Base-by-base conservation (phyloP, 495 filamentous ascomycete genomes). In the Daldinia vernicosa region DNA sequence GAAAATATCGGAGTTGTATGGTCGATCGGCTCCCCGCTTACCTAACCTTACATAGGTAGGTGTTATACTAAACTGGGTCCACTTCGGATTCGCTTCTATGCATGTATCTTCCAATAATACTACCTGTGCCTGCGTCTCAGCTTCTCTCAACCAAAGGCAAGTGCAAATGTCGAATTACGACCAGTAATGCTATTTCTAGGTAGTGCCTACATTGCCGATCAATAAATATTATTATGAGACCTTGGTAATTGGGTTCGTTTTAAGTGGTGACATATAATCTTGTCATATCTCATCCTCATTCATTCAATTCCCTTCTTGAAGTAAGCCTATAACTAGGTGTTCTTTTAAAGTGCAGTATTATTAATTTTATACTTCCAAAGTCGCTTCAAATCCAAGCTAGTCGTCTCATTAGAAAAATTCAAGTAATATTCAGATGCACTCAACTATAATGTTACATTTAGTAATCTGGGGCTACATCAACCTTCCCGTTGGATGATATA, bases 81-180 rank as follows among this genome's bases (percentile, higher is more conserved):
- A 47, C 40, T 45, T 45, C 40, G 40, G 40, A 22, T 45, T 45
- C 40, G 40, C 40, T 45, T 45, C n/a, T 8, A 43, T n/a, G 40
- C 40, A 22, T 45, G 6, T 8, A 43, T n/a, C 39, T 43, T 43
- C 1, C 17, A 2, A 17, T 17, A n/a, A 45, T 15, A 40, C 12
- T 4, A 17, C 14, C 15, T 5, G n/a, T 43, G 37, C 2, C 14
- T 40, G 14, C 43, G 0, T 47, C 17, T 47, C 43, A 47, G 43
- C 43, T 47, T 24, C n/a, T 39, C 35, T 19, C n/a, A 19, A 17
- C 40, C 19, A 17, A 45, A 4, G 37, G 37, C 6, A 40, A 40
- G 37, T 17, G n/a, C 37, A 40, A 35, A 40, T 15, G 37, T 32
- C 32, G 9, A 33, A 33, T 43, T 43, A 8, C 39, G n/a, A 43